Percentiles rank a stretch among this genome's conserved stretches.
phyloP scores from a whole-genome alignment of 1,284 basidiomycete species.

The Earliella scabrosa region DNA sequence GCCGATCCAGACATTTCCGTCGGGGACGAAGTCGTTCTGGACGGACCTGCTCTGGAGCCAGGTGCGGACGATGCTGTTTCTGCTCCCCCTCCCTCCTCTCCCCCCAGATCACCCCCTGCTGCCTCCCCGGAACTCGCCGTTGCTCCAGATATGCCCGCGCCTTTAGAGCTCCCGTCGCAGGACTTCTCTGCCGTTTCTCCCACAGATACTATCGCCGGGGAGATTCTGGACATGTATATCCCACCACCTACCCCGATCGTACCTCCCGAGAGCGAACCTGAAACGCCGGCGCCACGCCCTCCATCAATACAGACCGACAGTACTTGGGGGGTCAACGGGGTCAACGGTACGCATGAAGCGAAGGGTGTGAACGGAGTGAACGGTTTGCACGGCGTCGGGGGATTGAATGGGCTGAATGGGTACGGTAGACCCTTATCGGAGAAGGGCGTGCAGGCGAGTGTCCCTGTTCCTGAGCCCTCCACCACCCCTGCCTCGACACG shows the following conservation, averaged over 20 bases:
- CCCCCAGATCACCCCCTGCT: neutral
- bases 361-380: neutral
- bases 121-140: neutral
- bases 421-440: slow-evolving; percentile 11
- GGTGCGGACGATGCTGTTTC: neutral
- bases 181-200: neutral
- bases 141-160: neutral
- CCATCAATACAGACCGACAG: neutral
- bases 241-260: slow-evolving; percentile 1
- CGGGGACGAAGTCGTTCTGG: neutral
- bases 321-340: neutral
- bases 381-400: neutral
- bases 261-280: slow-evolving; percentile 6
- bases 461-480: neutral
- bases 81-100: neutral
- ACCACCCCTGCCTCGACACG: slow-evolving; percentile 25
- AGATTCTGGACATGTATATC: neutral
- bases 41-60: neutral
- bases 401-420: neutral
- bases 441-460: slow-evolving; percentile 18
- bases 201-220: neutral
- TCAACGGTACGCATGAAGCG: neutral
- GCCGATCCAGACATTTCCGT: neutral
- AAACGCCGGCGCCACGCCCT: neutral
- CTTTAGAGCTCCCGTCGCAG: neutral